phyloP scores from a whole-genome alignment of 2,329 filamentous ascomycete genomes.

The Fusarium sp. region DNA sequence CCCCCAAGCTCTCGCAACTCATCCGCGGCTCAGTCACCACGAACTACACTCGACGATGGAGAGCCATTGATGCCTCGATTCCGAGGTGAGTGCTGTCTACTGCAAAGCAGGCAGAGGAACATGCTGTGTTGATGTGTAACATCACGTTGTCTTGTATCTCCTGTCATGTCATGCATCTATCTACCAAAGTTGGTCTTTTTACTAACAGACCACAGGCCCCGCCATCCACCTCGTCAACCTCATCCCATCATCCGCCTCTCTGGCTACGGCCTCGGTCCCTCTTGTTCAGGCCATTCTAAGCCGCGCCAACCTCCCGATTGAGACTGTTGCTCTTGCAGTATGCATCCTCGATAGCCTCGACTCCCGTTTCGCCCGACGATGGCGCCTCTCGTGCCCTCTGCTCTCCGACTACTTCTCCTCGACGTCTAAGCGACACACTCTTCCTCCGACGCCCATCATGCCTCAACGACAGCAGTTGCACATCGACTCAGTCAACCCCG shows the following conservation, averaged over 20 bases:
- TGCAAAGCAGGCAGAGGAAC: neutral
- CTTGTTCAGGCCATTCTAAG: conserved; percentile 70
- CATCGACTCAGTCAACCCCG: conserved; percentile 70
- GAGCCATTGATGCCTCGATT: conserved; percentile 55
- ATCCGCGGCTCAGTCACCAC: conserved; percentile 57
- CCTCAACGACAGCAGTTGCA: conserved; percentile 57
- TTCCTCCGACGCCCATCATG: conserved; percentile 54
- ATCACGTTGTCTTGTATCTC: conserved; percentile 19
- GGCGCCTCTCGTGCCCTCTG: conserved; percentile 70
- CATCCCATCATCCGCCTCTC: conserved; percentile 71
- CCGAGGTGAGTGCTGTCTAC: conserved; percentile 48
- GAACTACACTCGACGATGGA: conserved; percentile 56
- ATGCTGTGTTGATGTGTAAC: neutral
- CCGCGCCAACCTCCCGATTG: conserved; percentile 67
- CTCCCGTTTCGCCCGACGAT: conserved; percentile 70
- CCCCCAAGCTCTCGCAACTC: conserved; percentile 64
- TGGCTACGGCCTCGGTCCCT: conserved; percentile 66
- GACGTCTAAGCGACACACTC: conserved; percentile 59
- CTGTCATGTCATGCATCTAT: conserved; percentile 5
- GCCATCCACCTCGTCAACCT: conserved; percentile 75
- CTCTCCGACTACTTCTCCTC: conserved; percentile 44
- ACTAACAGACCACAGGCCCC: conserved; percentile 60
- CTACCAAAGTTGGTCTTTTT: conserved; percentile 5
- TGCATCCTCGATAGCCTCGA: conserved; percentile 75
- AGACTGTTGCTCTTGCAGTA: conserved; percentile 72